Base-by-base conservation (phyloP, 73 alveolate genomes). In the Paramecium octaurelia region DNA sequence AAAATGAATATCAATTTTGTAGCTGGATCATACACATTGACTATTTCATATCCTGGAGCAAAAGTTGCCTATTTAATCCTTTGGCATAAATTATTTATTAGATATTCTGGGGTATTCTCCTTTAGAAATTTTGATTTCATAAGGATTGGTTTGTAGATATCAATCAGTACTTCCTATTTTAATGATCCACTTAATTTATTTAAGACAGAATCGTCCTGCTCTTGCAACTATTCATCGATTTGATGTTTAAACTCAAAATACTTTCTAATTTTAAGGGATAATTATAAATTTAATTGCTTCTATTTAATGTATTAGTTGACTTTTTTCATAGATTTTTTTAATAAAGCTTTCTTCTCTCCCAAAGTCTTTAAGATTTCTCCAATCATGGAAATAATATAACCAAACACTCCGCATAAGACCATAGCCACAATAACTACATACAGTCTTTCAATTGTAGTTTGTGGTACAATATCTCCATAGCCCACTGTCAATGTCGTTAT, bases 341-440 rank as follows among this genome's bases (percentile, higher is more conserved):
- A 71, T 12, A n/a, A 69, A 20, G 68, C 70, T 64, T 64, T 34
- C n/a, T 73, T 89, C 31, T 70, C 80, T 43, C 59, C 80, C 3
- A 89, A 43, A 70, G 76, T 83, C 20, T 83, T 83, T 21, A 89
- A 50, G 4, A 89, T 89, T 71, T 83, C 94, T 44, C 92, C 86
- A 4, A 89, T 89, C 12, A 91, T 89, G 8, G 86, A 70, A 9
- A 89, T 83, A 24, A 88, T 50, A 73, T 89, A 89, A 24, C 92
- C 94, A 89, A 89, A 89, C 12, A 89, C 94, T 8, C 92, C 94
- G 50, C 94, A 89, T 8, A 83, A 42, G 3, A 89, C 92, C 80
- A 89, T 20, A 8, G 94, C 88, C 43, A 89, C 84, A 0, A 77
- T 34, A 36, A 89, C 44, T 23, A 89, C 94, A 89, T 70, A 89